phyloP scores from a whole-genome alignment of 2,329 filamentous ascomycete genomes.

The Trichoderma endophyticum region DNA sequence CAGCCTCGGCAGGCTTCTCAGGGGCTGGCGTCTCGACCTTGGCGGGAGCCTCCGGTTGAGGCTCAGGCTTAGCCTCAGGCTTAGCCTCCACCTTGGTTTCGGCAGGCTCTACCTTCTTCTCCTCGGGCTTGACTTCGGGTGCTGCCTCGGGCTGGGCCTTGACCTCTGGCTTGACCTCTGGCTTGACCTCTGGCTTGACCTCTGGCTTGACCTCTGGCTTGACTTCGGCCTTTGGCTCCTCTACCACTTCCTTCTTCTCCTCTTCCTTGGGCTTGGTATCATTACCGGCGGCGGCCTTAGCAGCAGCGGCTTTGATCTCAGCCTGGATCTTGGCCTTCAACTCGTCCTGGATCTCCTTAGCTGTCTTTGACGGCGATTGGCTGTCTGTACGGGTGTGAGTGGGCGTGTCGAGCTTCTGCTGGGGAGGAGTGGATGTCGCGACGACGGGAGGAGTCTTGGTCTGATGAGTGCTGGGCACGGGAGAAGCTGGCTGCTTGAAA shows the following conservation, averaged over 20 bases:
- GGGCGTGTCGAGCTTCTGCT: slow-evolving; percentile 68
- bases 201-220: slow-evolving; percentile 18
- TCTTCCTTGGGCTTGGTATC: slow-evolving; percentile 30
- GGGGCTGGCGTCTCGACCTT: slow-evolving; percentile 1
- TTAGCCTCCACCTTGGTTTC: slow-evolving; percentile 6
- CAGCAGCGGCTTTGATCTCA: not conserved
- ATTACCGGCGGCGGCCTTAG: slow-evolving; percentile 52
- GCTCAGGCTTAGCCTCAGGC: slow-evolving; percentile 11
- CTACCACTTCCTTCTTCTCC: slow-evolving; percentile 22
- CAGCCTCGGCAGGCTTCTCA: slow-evolving; percentile 28
- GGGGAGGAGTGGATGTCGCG: slow-evolving; percentile 75
- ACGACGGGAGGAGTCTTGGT: slow-evolving; percentile 68
- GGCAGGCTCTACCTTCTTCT: not conserved
- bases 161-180: not conserved
- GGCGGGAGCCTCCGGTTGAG: not conserved
- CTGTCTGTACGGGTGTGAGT: slow-evolving; percentile 71
- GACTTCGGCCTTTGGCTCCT: slow-evolving; percentile 30
- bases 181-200: slow-evolving; percentile 25
- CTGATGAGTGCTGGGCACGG: slow-evolving; percentile 51
- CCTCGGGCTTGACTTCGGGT: not conserved
- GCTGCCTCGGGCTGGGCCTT: not conserved
- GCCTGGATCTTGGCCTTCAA: slow-evolving; percentile 68
- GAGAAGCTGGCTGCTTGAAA: slow-evolving; percentile 56
- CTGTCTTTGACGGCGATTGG: slow-evolving; percentile 63
- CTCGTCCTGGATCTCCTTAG: slow-evolving; percentile 79